phyloP scores from a whole-genome alignment of 805 yeast genomes.

The Kurtzmaniella fragi region DNA sequence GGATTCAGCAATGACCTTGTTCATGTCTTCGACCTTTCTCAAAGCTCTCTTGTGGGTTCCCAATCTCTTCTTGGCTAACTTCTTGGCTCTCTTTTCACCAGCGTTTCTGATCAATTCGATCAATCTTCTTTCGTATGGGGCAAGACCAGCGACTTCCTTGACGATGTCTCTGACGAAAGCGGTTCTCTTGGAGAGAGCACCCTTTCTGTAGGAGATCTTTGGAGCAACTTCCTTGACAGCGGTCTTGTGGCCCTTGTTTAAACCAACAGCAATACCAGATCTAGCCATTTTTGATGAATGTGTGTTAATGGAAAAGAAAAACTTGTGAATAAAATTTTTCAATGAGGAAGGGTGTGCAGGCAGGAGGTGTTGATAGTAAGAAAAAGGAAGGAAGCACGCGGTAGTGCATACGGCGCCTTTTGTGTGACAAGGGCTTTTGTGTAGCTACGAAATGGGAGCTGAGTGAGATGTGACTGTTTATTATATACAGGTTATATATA shows the following conservation, averaged over 20 bases:
- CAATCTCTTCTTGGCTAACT: conserved; percentile 99
- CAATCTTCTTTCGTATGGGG: conserved; percentile 99
- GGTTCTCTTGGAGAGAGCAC: conserved; percentile 93
- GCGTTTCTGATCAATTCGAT: conserved; percentile 99
- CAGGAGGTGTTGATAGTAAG: conserved; percentile 5
- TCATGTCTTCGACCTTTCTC: conserved; percentile 99
- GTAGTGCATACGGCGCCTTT: neutral
- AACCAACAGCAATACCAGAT: conserved; percentile 94
- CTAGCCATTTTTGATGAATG: conserved; percentile 48
- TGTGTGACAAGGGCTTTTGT: neutral
- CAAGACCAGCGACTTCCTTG: conserved; percentile 96
- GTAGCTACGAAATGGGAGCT: neutral
- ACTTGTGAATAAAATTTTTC: conserved; percentile 5
- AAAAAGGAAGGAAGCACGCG: neutral
- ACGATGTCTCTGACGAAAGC: conserved; percentile 91
- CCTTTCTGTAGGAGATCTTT: conserved; percentile 89
- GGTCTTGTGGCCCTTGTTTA: conserved; percentile 99
- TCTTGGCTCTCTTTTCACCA: conserved; percentile 99
- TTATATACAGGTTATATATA: conserved; percentile 2
- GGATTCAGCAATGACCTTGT: conserved; percentile 90
- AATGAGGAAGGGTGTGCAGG: conserved; percentile 5
- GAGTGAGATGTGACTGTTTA: neutral
- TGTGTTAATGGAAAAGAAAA: neutral
- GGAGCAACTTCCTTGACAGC: conserved; percentile 71
- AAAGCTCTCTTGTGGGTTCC: conserved; percentile 99